phyloP scores from a whole-genome alignment of 306 rosid genomes.

The Prunus persica region Prunus_persica_NCBIv2 NC_034015.1:21499001-21499500 shows the following conservation, averaged over 20 bases:
- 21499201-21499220: background rate
- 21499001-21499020: background rate
- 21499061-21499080: background rate
- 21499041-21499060: background rate
- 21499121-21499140: background rate
- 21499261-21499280: slow-evolving; percentile 39
- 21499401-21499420: slow-evolving; percentile 7
- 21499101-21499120: background rate
- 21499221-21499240: background rate
- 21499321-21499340: slow-evolving; percentile 22
- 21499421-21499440: background rate
- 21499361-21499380: background rate
- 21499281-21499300: slow-evolving; percentile 1
- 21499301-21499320: slow-evolving; percentile 10
- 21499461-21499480: background rate
- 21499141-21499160: slow-evolving; percentile 3
- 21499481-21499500: background rate
- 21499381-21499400: background rate
- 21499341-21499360: slow-evolving; percentile 25
- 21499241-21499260: slow-evolving; percentile 51
- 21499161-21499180: background rate
- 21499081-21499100: background rate
- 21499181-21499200: too few species aligned
- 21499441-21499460: background rate
- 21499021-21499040: background rate